Evolutionary conservation across 1,284 basidiomycete genomes (phyloP).

Genomic region (Stereum hirsutum): DNA sequence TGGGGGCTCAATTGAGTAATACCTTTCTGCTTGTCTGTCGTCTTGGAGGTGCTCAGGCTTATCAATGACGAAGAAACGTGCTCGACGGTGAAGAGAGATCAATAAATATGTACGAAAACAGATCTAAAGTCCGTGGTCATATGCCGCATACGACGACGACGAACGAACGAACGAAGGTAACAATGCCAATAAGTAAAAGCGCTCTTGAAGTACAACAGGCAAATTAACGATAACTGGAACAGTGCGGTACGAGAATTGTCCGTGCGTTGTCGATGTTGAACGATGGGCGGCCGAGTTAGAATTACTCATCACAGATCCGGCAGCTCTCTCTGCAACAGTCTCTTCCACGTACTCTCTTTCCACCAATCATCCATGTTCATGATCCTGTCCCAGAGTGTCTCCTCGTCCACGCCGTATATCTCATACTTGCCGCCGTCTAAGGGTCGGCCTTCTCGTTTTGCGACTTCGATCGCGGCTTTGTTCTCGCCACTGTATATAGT

Average conservation of each 20-base stretch:
- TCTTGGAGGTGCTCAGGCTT: no score
- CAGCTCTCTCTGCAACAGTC: slow-evolving; percentile 78
- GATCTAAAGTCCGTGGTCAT: not conserved
- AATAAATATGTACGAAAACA: not conserved
- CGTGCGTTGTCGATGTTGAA: no score
- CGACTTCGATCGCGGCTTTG: slow-evolving; percentile 75
- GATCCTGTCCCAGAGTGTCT: slow-evolving; percentile 71
- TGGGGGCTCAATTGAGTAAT: no score
- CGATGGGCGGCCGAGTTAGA: no score
- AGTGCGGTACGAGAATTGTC: no score
- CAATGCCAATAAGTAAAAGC: not conserved
- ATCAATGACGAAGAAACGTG: not conserved
- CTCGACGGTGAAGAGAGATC: not conserved
- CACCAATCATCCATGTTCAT: slow-evolving; percentile 85
- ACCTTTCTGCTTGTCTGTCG: no score
- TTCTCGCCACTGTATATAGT: slow-evolving; percentile 60
- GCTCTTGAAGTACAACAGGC: not conserved
- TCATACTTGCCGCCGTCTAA: slow-evolving; percentile 76
- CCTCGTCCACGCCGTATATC: slow-evolving; percentile 82
- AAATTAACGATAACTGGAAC: no score
- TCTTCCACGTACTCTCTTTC: slow-evolving; percentile 85
- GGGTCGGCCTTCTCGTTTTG: slow-evolving; percentile 50
- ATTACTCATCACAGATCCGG: slow-evolving; percentile 73
- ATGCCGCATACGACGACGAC: no score
- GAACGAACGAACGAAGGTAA: no score